A percentile compares a stretch with the other conserved stretches of the same genome.
phyloP scores from a whole-genome alignment of 2,329 filamentous ascomycete genomes.

The Aureobasidium sp. region DNA sequence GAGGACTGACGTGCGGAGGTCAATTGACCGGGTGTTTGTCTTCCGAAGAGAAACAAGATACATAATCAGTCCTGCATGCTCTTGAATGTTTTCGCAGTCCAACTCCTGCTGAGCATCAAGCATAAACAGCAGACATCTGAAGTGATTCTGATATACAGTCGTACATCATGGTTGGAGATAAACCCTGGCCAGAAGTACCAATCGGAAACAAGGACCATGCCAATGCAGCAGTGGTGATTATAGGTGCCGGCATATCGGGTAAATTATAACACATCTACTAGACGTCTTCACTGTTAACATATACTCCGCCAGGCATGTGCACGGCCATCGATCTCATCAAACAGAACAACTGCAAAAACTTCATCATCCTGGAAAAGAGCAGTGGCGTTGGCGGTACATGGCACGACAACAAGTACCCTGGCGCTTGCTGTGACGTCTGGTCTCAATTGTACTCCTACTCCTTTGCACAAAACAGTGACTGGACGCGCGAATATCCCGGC shows the following conservation, averaged over 20 bases:
- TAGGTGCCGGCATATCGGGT: constrained; percentile 49
- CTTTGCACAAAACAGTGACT: constrained; percentile 50
- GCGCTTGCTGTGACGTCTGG: constrained; percentile 35
- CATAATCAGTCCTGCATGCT: not conserved
- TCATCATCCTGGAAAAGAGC: constrained; percentile 50
- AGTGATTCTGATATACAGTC: not conserved
- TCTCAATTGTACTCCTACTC: constrained; percentile 51
- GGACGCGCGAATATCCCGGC: constrained; percentile 50
- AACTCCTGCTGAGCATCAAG: too few species aligned
- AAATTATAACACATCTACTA: constrained; percentile 9
- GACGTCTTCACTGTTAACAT: not conserved
- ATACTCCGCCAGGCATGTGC: constrained; percentile 35
- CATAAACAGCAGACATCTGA: not conserved
- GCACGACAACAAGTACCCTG: constrained; percentile 45
- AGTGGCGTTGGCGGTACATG: constrained; percentile 39
- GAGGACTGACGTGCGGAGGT: not conserved
- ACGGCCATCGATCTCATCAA: constrained; percentile 51
- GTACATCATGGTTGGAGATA: constrained; percentile 31
- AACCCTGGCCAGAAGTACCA: constrained; percentile 38
- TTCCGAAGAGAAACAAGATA: not conserved
- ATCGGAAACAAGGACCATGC: constrained; percentile 45
- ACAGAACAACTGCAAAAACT: constrained; percentile 44
- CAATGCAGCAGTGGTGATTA: constrained; percentile 48
- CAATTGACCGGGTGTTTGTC: not conserved
- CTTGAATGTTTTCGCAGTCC: not conserved